Conservation (phyloP, 2,329 filamentous ascomycete genomes). For the Cladosporium velox region DNA sequence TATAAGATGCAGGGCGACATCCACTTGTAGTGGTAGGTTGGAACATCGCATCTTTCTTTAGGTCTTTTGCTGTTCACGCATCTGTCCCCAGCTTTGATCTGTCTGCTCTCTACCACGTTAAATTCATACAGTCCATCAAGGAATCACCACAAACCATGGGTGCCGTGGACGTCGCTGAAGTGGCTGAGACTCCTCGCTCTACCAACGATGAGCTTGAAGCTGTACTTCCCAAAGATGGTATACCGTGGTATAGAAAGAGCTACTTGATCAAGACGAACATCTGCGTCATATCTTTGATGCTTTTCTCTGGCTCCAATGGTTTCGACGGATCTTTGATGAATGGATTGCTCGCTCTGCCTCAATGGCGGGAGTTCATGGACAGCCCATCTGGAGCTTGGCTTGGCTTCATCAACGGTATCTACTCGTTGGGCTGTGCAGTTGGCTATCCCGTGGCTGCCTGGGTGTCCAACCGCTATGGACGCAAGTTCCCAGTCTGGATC, state of each 20-base stretch:
- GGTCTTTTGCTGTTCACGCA: neutral
- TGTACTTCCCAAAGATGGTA: constrained; percentile 10
- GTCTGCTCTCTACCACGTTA: neutral
- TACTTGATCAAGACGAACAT: constrained; percentile 13
- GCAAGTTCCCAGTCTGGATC: constrained; percentile 4
- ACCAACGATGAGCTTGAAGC: neutral
- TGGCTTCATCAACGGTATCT: constrained; percentile 10
- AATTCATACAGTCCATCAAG: neutral
- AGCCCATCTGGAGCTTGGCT: neutral
- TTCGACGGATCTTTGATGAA: constrained; percentile 29
- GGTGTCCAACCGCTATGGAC: constrained; percentile 8
- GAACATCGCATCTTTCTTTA: neutral
- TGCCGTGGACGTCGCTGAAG: neutral
- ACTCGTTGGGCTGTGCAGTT: neutral
- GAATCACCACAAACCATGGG: neutral
- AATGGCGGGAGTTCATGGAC: constrained; percentile 10
- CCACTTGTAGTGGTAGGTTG: neutral
- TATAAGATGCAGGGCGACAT: neutral
- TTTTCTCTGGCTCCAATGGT: constrained; percentile 23
- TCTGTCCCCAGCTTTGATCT: neutral
- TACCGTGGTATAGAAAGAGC: constrained; percentile 24
- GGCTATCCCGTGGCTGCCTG: neutral
- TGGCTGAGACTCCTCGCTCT: constrained; percentile 3
- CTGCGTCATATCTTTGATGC: constrained; percentile 12
- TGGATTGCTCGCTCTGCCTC: constrained; percentile 10